A percentile compares a stretch with the other conserved stretches of the same genome.
Conservation (phyloP, 495 filamentous ascomycete species). For the Penicillium roqueforti region DNA sequence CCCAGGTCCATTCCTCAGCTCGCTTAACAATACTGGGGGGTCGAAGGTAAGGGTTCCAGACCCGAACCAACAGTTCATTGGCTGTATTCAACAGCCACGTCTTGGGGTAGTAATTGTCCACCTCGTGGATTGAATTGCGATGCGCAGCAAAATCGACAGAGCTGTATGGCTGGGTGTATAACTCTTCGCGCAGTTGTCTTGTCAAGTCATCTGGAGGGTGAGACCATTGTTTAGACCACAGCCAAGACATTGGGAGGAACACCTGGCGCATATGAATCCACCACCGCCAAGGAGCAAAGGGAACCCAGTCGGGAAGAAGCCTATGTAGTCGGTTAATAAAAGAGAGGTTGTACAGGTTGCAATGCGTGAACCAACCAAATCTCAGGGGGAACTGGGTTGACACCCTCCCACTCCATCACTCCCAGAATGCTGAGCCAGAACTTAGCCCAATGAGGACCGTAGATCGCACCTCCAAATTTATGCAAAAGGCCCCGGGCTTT, state of each 20-base stretch:
- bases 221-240: constrained; percentile 75
- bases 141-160: constrained; percentile 71
- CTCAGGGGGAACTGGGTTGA: constrained; percentile 91
- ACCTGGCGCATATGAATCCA: constrained; percentile 97
- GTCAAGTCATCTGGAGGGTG: constrained; percentile 69
- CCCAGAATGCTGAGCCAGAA: constrained; percentile 85
- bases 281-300: constrained; percentile 93
- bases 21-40: constrained; percentile 50
- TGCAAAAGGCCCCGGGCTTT: constrained; percentile 82
- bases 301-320: constrained; percentile 92
- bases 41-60: constrained; percentile 74
- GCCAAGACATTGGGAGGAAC: constrained; percentile 85
- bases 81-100: constrained; percentile 70
- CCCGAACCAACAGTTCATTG: constrained; percentile 70
- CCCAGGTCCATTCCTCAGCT: constrained; percentile 71
- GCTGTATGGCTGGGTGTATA: constrained; percentile 77
- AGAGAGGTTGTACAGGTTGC: neutral
- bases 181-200: constrained; percentile 68
- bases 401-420: constrained; percentile 82
- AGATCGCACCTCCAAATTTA: constrained; percentile 77
- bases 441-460: constrained; percentile 92
- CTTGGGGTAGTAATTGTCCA: constrained; percentile 93
- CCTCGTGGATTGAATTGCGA: constrained; percentile 73
- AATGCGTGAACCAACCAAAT: constrained; percentile 57
- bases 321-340: constrained; percentile 26